Percentiles rank a stretch among this genome's conserved stretches.
These are phyloP conservation scores for Phialophora tarda DNA, from an alignment of 2,329 filamentous ascomycete genomes.

Conservation along the genomic window DNA sequence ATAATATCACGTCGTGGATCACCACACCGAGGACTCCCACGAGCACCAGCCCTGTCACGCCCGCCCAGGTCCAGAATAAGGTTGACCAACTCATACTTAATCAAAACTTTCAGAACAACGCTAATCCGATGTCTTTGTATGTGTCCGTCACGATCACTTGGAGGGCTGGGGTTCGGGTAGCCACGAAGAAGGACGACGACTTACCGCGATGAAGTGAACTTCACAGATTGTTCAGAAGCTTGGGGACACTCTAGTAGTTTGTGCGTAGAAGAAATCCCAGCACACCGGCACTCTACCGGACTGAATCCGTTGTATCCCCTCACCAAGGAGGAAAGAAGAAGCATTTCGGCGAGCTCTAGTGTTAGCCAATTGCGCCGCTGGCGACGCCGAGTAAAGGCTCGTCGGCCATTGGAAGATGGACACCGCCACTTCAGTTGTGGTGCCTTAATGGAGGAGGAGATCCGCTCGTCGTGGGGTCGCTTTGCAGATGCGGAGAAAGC, in stretches of 20 bases:
- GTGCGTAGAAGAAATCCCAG: not conserved
- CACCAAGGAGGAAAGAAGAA: not conserved
- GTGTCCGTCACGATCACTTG: not conserved
- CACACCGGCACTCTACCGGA: not conserved
- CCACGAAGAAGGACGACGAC: not conserved
- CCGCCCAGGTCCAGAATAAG: conserved; percentile 29
- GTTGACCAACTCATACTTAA: conserved; percentile 27
- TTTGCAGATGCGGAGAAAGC: conserved; percentile 26
- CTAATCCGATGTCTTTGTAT: not conserved
- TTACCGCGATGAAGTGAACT: not conserved
- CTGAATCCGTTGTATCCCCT: conserved; percentile 11
- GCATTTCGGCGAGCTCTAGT: conserved; percentile 4
- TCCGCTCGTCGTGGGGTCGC: conserved; percentile 20
- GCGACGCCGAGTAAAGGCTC: not conserved
- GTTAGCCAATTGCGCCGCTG: not conserved
- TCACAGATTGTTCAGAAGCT: not conserved
- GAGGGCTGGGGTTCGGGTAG: not conserved
- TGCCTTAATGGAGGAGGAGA: conserved; percentile 10
- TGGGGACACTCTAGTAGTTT: not conserved
- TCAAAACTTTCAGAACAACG: not conserved
- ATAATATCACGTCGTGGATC: conserved; percentile 35
- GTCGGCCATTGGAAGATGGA: not conserved
- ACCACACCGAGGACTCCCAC: conserved; percentile 26
- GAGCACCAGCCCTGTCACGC: conserved; percentile 24
- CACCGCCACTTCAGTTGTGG: not conserved